phyloP scores from a whole-genome alignment of 805 yeast genomes.

The Schwanniomyces yamadae region DNA sequence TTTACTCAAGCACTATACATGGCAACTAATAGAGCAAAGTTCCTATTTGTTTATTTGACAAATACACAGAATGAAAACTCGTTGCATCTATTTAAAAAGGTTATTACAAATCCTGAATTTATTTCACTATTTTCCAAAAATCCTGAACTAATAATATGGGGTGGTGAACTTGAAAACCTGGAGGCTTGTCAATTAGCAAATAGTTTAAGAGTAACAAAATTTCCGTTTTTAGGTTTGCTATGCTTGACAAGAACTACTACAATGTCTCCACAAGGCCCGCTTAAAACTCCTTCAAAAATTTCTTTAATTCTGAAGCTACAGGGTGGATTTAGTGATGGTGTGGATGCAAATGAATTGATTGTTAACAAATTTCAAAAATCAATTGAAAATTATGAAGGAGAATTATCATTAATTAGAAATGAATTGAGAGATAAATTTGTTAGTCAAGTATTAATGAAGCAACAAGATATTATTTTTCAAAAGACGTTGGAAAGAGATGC shows the following conservation, averaged over 20 bases:
- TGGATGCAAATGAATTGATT: constrained; percentile 28
- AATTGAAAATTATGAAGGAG: constrained; percentile 59
- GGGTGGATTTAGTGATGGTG: constrained; percentile 52
- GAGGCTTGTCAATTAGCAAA: constrained; percentile 85
- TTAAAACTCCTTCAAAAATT: constrained; percentile 53
- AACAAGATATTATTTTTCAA: constrained; percentile 78
- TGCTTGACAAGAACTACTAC: constrained; percentile 60
- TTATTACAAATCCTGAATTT: constrained; percentile 54
- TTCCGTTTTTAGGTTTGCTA: constrained; percentile 81
- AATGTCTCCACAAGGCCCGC: constrained; percentile 57
- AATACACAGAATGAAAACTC: constrained; percentile 70
- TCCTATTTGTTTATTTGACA: constrained; percentile 71
- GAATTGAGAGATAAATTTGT: constrained; percentile 62
- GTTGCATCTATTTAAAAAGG: constrained; percentile 48
- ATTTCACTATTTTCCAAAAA: constrained; percentile 37
- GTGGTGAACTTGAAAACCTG: constrained; percentile 76
- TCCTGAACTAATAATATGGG: constrained; percentile 72
- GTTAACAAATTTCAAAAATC: constrained; percentile 42
- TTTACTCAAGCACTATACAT: constrained; percentile 75
- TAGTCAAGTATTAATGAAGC: constrained; percentile 56
- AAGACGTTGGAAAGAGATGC: constrained; percentile 69
- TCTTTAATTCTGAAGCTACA: constrained; percentile 63
- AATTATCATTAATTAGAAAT: constrained; percentile 56
- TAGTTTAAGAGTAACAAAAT: constrained; percentile 64
- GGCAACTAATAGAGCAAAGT: constrained; percentile 68